Conservation (phyloP, 1,284 basidiomycete species). For the Pyrrhoderma lamaoense region DNA sequence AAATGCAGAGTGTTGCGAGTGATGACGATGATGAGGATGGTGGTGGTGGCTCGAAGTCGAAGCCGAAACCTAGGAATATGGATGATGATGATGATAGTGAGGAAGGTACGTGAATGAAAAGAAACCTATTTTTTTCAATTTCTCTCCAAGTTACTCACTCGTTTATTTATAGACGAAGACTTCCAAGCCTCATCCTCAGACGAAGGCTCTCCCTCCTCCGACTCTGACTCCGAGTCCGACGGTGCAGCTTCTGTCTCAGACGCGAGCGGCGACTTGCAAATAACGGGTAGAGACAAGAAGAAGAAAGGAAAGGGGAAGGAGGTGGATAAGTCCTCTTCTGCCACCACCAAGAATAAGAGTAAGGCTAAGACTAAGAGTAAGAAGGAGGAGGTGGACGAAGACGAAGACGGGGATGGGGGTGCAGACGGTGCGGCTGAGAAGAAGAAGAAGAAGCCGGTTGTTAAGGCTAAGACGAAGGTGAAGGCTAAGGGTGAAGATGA, state of each 20-base stretch:
- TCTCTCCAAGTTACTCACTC: background rate
- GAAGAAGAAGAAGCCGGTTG: slow-evolving; percentile 38
- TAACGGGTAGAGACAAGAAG: slow-evolving; percentile 41
- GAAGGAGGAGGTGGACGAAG: slow-evolving; percentile 30
- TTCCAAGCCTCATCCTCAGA: slow-evolving; percentile 84
- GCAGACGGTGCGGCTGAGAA: slow-evolving; percentile 31
- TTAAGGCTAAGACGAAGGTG: slow-evolving; percentile 43
- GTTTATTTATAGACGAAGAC: slow-evolving; percentile 60
- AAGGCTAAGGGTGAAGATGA: slow-evolving; percentile 26
- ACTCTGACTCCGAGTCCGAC: slow-evolving; percentile 61
- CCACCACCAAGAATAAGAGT: too few relatives aligned
- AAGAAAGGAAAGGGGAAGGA: slow-evolving; percentile 27
- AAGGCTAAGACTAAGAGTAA: slow-evolving; percentile 17
- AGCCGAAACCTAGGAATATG: slow-evolving; percentile 46
- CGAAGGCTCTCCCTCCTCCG: slow-evolving; percentile 69
- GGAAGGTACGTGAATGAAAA: slow-evolving; percentile 50
- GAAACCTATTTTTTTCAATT: background rate
- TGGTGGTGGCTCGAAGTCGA: too few relatives aligned
- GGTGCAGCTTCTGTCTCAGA: slow-evolving; percentile 79
- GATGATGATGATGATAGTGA: slow-evolving; percentile 81
- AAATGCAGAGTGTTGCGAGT: slow-evolving; percentile 74
- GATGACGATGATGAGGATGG: slow-evolving; percentile 61
- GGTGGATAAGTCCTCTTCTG: slow-evolving; percentile 8
- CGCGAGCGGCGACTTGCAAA: slow-evolving; percentile 62
- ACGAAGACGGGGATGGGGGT: slow-evolving; percentile 33